Conservation (phyloP, 192 early-diverging fungal genomes). For the Podila minutissima region DNA sequence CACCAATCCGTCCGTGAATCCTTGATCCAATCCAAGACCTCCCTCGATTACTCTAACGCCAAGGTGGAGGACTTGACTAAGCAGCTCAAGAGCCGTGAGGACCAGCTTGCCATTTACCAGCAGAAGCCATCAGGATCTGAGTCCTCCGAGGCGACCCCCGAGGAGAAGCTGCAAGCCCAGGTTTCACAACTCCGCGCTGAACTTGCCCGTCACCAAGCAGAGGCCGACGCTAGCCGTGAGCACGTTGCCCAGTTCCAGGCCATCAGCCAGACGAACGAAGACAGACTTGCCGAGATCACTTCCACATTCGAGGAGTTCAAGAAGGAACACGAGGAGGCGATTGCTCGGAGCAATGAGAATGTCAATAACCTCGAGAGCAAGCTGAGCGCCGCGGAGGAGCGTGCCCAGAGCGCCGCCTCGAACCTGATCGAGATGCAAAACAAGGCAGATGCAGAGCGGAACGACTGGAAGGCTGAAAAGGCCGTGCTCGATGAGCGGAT, state of each 20-base stretch:
- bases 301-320: slow-evolving; percentile 76
- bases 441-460: slow-evolving; percentile 55
- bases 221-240: slow-evolving; percentile 60
- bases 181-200: slow-evolving; percentile 59
- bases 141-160: slow-evolving; percentile 24
- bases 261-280: slow-evolving; percentile 69
- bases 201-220: slow-evolving; percentile 61
- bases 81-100: slow-evolving; percentile 57
- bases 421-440: slow-evolving; percentile 55
- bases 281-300: slow-evolving; percentile 68
- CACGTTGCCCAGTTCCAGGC: slow-evolving; percentile 66
- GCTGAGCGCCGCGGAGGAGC: slow-evolving; percentile 30
- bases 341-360: slow-evolving; percentile 33
- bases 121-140: slow-evolving; percentile 31
- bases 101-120: slow-evolving; percentile 55
- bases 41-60: slow-evolving; percentile 56
- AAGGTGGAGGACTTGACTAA: slow-evolving; percentile 58
- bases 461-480: slow-evolving; percentile 50
- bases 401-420: slow-evolving; percentile 31
- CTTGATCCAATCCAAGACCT: slow-evolving; percentile 53
- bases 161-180: slow-evolving; percentile 43
- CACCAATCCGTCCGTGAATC: slow-evolving; percentile 49
- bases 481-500: slow-evolving; percentile 31
- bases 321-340: slow-evolving; percentile 55
- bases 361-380: slow-evolving; percentile 44